phyloP scores from a whole-genome alignment of 306 rosid species.

The Datisca glomerata region DNA sequence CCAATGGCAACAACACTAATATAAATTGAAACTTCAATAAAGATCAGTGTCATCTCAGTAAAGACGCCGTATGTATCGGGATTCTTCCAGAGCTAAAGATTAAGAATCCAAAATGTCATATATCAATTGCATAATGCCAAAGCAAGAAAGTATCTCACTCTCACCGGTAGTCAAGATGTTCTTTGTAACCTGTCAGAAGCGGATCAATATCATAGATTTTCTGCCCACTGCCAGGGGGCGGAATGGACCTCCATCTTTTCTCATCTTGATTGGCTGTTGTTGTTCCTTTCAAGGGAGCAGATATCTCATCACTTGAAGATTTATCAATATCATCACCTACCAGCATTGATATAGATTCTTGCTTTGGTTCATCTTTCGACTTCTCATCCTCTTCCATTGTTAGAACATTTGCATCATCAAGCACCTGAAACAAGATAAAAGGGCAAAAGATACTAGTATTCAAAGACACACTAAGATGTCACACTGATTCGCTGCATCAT shows the following conservation, averaged over 20 bases:
- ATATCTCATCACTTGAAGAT: constrained; percentile 26
- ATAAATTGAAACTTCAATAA: no score
- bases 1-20: no score
- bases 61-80: no score
- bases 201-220: constrained; percentile 79
- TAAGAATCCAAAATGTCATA: no score
- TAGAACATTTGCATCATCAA: constrained; percentile 29
- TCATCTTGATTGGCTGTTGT: constrained; percentile 17
- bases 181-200: constrained; percentile 27
- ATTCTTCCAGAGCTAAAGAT: no score
- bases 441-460: no score
- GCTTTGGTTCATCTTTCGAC: constrained; percentile 18
- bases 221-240: constrained; percentile 73
- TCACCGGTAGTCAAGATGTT: constrained; percentile 92
- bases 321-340: constrained; percentile 22
- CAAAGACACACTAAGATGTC: no score
- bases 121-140: no score
- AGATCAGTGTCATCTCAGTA: no score
- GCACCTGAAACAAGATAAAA: constrained; percentile 27
- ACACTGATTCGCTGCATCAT: no score
- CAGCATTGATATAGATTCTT: constrained; percentile 22
- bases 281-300: constrained; percentile 20
- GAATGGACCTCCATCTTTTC: constrained; percentile 29
- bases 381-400: constrained; percentile 33
- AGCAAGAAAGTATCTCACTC: no score